phyloP scores from a whole-genome alignment of 768 basidiomycete genomes.

The Suillus fuscotomentosus region DNA sequence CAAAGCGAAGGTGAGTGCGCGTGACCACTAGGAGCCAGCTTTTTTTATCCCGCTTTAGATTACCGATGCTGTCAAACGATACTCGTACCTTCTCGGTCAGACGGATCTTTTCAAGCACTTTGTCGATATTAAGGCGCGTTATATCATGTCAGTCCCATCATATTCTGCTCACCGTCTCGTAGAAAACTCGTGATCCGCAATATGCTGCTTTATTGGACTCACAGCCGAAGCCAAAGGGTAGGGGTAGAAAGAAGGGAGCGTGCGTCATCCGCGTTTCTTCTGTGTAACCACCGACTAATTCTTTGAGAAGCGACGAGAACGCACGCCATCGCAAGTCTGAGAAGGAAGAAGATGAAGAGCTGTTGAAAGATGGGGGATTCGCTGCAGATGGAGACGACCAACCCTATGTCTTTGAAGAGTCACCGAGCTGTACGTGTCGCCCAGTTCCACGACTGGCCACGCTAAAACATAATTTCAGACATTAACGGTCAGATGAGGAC shows the following conservation, averaged over 20 bases:
- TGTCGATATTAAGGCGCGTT: slow-evolving; percentile 86
- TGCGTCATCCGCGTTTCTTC: slow-evolving; percentile 34
- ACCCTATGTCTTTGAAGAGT: slow-evolving; percentile 92
- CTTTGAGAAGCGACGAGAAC: slow-evolving; percentile 56
- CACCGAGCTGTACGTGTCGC: slow-evolving; percentile 73
- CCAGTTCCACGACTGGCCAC: background rate
- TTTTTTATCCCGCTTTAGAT: slow-evolving; percentile 48
- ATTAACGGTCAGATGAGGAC: slow-evolving; percentile 89
- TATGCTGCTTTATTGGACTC: slow-evolving; percentile 88
- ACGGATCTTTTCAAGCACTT: slow-evolving; percentile 99
- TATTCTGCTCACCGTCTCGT: slow-evolving; percentile 7
- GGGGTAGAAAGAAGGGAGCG: slow-evolving; percentile 81
- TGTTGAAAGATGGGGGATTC: slow-evolving; percentile 83
- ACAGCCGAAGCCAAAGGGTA: slow-evolving; percentile 82
- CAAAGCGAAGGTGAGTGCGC: slow-evolving; percentile 70
- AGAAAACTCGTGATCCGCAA: slow-evolving; percentile 89
- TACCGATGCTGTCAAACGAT: slow-evolving; percentile 92
- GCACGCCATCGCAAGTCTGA: slow-evolving; percentile 93
- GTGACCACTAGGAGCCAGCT: slow-evolving; percentile 1
- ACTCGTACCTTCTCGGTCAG: slow-evolving; percentile 96
- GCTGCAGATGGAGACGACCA: slow-evolving; percentile 83
- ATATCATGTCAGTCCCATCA: background rate
- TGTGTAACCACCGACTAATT: slow-evolving; percentile 3
- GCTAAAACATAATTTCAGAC: slow-evolving; percentile 44
- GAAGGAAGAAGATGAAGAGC: slow-evolving; percentile 97